phyloP scores from a whole-genome alignment of 352 stramenopile species.

The Phytophthora chlamydospora region DNA sequence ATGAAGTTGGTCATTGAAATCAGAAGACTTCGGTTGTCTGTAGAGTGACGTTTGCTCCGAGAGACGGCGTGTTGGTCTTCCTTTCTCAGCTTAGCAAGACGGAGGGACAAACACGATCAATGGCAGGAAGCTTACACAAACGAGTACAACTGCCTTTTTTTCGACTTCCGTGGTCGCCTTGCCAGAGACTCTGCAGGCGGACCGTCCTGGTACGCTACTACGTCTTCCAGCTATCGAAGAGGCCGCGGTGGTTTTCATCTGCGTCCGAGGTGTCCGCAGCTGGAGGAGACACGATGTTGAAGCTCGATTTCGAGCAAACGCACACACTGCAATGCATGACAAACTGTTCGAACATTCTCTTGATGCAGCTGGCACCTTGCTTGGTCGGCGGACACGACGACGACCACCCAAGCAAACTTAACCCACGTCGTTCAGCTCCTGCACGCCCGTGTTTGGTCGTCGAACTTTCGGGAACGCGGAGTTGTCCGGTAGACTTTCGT shows the following conservation, averaged over 20 bases:
- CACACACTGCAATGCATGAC: slow-evolving; percentile 9
- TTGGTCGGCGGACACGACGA: slow-evolving; percentile 19
- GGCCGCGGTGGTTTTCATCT: slow-evolving; percentile 8
- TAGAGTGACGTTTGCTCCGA: too few relatives aligned
- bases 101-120: too few relatives aligned
- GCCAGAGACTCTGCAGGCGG: too few relatives aligned
- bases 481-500: slow-evolving; percentile 6
- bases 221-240: neutral
- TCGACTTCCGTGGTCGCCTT: too few relatives aligned
- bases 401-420: slow-evolving; percentile 29
- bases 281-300: neutral
- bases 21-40: too few relatives aligned
- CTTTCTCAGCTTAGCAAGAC: too few relatives aligned
- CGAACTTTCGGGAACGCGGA: slow-evolving; percentile 12
- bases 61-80: too few relatives aligned
- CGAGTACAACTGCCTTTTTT: too few relatives aligned
- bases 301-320: slow-evolving; percentile 6
- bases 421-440: slow-evolving; percentile 22
- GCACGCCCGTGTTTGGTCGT: slow-evolving; percentile 19
- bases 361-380: slow-evolving; percentile 12
- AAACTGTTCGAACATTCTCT: slow-evolving; percentile 14
- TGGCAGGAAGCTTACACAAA: too few relatives aligned
- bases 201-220: neutral
- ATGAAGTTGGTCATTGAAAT: neutral
- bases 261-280: slow-evolving; percentile 12